Base-by-base conservation (phyloP, 495 filamentous ascomycete genomes). In the Hyaloscypha hepaticicola region DNA sequence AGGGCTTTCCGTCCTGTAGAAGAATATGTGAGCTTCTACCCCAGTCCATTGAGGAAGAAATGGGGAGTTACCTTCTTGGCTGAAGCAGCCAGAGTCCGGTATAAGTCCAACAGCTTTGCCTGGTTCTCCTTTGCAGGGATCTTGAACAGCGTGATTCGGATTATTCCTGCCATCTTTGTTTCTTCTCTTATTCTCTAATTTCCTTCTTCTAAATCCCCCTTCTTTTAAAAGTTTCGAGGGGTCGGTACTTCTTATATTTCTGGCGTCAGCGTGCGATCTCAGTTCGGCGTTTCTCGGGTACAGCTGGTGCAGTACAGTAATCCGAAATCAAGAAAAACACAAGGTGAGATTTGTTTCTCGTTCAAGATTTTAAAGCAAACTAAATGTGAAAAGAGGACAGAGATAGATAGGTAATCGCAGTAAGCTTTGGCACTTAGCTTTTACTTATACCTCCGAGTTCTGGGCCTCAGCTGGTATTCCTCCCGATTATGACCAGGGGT, bases 71-170 rank as follows among this genome's bases (percentile, higher is more conserved):
- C 65, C 65, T 67, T 67, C 9, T 22, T 34, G 34, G 58, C 59
- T 22, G 65, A 58, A 12, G 24, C 19, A 9, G 51, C 16, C 2
- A 67, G 48, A 11, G 50, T 29, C 11, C 29, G 14, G 55, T 67
- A 67, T 12, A 67, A 25, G 19, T 62, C 60, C 38, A 58, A 5
- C 28, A 51, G 31, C 27, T 61, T 59, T 5, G 28, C 52, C 48
- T 38, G 31, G 38, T 50, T 55, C n/a, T 55, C 64, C 52, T 60
- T 27, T 0, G 34, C 33, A 11, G 63, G 56, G 33, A 67, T 57
- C 55, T 67, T 67, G 48, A 67, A 67, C 58, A 67, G 57, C 19
- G 65, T 67, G 9, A 67, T 53, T 1, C 65, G 58, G 49, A 67
- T 67, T 9, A 67, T 57, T 51, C 53, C 48, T 14, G 56, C 31